phyloP scores from a whole-genome alignment of 805 yeast genomes.

The Ogataea dorogensis region DNA sequence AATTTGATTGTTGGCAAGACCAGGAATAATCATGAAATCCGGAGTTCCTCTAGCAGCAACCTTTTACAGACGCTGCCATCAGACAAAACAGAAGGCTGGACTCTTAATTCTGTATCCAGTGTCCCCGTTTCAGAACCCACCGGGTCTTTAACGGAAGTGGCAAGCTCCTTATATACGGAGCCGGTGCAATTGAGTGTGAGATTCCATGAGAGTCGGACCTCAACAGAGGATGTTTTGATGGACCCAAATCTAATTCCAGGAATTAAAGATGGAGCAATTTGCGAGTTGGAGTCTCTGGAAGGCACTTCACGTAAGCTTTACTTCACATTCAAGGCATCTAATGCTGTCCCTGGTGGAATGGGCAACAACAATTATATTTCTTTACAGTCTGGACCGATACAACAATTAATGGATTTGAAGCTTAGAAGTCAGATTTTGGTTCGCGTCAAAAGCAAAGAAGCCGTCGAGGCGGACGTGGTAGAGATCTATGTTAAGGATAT shows the following conservation, averaged over 20 bases:
- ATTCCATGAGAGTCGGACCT: slow-evolving; percentile 68
- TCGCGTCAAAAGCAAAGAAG: slow-evolving; percentile 40
- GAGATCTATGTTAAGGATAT: slow-evolving; percentile 82
- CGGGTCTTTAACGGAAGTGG: background rate
- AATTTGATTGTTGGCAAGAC: slow-evolving; percentile 33
- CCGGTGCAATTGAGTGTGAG: slow-evolving; percentile 44
- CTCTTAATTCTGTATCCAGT: slow-evolving; percentile 3
- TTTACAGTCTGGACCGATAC: slow-evolving; percentile 58
- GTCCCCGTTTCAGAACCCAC: background rate
- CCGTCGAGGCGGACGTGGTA: slow-evolving; percentile 74
- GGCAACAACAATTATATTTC: slow-evolving; percentile 44
- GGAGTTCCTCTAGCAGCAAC: slow-evolving; percentile 15
- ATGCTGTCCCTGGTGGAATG: slow-evolving; percentile 10
- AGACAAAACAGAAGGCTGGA: slow-evolving; percentile 3
- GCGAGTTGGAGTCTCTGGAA: slow-evolving; percentile 57
- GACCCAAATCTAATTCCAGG: slow-evolving; percentile 62
- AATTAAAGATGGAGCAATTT: slow-evolving; percentile 70
- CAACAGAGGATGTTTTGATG: slow-evolving; percentile 57
- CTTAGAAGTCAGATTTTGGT: slow-evolving; percentile 67
- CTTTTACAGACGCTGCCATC: slow-evolving; percentile 3
- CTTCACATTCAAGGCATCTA: slow-evolving; percentile 40
- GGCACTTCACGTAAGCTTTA: slow-evolving; percentile 38
- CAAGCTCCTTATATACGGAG: slow-evolving; percentile 18
- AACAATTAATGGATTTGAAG: slow-evolving; percentile 58
- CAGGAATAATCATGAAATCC: slow-evolving; percentile 20